phyloP scores from a whole-genome alignment of 2,329 filamentous ascomycete species.

The Colletotrichum somersetense region DNA sequence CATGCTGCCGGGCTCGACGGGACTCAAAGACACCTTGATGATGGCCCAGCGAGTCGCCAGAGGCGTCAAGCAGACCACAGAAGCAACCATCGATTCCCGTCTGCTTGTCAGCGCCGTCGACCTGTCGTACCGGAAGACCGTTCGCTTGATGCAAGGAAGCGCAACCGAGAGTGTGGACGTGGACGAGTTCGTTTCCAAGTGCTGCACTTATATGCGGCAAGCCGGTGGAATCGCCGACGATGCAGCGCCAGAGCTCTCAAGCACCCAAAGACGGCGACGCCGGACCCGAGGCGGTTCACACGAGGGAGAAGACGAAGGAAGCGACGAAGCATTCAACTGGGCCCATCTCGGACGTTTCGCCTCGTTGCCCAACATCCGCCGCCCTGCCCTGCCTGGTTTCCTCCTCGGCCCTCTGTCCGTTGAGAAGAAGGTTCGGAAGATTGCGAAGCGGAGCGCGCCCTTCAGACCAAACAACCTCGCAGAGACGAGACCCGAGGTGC shows the following conservation, averaged over 20 bases:
- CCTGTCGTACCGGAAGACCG: constrained; percentile 81
- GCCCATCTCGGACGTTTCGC: constrained; percentile 82
- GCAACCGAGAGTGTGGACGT: constrained; percentile 82
- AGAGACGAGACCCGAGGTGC: constrained; percentile 82
- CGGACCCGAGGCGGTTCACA: constrained; percentile 50
- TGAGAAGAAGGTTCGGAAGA: constrained; percentile 83
- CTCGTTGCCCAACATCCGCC: constrained; percentile 77
- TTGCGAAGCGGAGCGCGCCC: constrained; percentile 77
- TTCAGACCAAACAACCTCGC: constrained; percentile 76
- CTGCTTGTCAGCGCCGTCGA: constrained; percentile 86
- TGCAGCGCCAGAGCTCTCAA: constrained; percentile 63
- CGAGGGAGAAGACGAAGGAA: constrained; percentile 74
- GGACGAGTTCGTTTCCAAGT: constrained; percentile 92
- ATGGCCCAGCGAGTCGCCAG: constrained; percentile 75
- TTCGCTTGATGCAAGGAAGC: constrained; percentile 80
- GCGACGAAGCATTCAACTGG: constrained; percentile 88
- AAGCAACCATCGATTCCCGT: constrained; percentile 92
- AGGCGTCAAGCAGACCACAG: constrained; percentile 86
- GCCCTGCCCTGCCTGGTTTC: constrained; percentile 85
- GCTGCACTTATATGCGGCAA: constrained; percentile 86
- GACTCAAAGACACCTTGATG: constrained; percentile 74
- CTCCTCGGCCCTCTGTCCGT: constrained; percentile 90
- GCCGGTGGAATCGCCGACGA: constrained; percentile 69
- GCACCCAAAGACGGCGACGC: constrained; percentile 62
- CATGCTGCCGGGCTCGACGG: constrained; percentile 73